Conservation (phyloP, 495 filamentous ascomycete genomes). For the Corynascus novoguineensis region DNA sequence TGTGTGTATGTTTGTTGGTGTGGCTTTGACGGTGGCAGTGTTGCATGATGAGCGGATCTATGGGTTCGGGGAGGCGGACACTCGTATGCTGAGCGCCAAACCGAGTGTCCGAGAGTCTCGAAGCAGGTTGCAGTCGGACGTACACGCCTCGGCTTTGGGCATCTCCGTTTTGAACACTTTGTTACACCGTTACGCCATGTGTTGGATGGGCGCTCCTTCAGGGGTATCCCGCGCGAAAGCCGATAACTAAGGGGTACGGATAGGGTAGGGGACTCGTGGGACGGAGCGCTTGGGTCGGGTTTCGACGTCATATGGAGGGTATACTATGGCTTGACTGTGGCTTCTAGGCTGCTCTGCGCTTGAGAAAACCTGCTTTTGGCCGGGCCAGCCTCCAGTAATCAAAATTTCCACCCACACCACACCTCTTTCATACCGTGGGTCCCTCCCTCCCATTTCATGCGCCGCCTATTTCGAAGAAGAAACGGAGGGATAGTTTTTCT, state of each 20-base stretch:
- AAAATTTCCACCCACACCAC: not conserved
- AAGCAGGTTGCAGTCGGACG: not conserved
- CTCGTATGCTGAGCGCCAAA: not conserved
- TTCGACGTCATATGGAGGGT: slow-evolving; percentile 2
- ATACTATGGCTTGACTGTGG: slow-evolving; percentile 1
- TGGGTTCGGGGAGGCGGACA: not conserved
- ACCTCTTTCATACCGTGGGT: no score
- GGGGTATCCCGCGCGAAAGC: not conserved
- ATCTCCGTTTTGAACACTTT: not conserved
- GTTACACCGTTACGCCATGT: not conserved
- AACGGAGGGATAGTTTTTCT: no score
- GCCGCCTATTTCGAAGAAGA: no score
- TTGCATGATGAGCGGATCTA: not conserved
- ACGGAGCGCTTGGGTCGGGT: not conserved
- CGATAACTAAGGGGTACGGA: not conserved
- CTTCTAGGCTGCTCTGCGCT: not conserved
- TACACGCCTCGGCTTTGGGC: not conserved
- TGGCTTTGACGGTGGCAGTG: not conserved
- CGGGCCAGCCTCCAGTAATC: not conserved
- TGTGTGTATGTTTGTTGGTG: not conserved
- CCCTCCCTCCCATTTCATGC: no score
- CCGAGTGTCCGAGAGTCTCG: not conserved
- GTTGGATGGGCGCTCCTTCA: not conserved
- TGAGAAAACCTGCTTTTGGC: slow-evolving; percentile 10
- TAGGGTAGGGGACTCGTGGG: not conserved